Evolutionary conservation across 148 eudicot species (phyloP), one percentile per base, ranked within the genome.

Genomic region (Persicaria tinctoria): DNA sequence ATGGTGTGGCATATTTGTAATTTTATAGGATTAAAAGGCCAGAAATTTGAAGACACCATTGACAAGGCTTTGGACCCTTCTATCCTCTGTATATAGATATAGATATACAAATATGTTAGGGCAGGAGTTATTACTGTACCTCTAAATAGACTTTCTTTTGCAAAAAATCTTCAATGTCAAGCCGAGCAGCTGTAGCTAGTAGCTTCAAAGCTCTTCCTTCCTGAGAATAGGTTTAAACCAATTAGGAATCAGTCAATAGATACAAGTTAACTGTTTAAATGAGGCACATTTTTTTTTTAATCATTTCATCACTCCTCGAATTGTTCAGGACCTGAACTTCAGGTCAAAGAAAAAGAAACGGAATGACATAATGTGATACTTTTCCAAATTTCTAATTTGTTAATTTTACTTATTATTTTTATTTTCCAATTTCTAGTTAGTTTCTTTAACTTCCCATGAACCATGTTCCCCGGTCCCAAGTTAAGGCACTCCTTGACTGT

Each of bases 161-260:
- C 89, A 95, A 75, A 82, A 95, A 95, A 88, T 95, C 97, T 87
- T 95, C 99, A 73, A 95, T 92, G 82, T 95, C 99, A 54, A 90
- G 94, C 79, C 99, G 86, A 70, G 99, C 89, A 79, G 99, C 97
- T 14, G 97, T 95, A 68, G 99, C 96, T n/a, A 95, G 86, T 72
- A 92, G 82, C 79, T 95, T 95, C 79, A 95, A 74, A 75, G 99
- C 99, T 84, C 75, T 92, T 70, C 99, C 99, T 62, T 92, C 99
- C 97, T 95, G 86, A 47, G 3, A 63, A 63, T 6, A 4, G 68
- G 68, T 63, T 32, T 63, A 63, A 5, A 8, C 4, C 45, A 27
- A 4, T 9, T 9, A 20, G 68, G 12, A 4, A 63, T 27, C 44
- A 63, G 20, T 27, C 68, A 59, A 59, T 6, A 63, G 32, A 32